These are phyloP conservation scores for Alternaria triticimaculans DNA, from an alignment of 2,329 filamentous ascomycete species.

Conservation along the genomic window DNA sequence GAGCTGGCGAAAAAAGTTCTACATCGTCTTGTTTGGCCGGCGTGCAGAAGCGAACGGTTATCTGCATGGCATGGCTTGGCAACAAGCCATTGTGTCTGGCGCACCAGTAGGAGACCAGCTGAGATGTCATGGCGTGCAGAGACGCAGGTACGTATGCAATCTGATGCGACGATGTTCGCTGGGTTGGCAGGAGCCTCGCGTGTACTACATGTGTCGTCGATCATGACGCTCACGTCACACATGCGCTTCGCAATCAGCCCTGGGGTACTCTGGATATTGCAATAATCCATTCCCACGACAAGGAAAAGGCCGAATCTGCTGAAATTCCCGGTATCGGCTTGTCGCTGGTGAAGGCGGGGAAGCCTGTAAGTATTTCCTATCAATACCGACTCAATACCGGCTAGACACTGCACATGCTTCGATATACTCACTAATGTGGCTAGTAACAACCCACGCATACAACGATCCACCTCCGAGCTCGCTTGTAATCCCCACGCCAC, in stretches of 20 bases:
- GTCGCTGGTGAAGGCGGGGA: not conserved
- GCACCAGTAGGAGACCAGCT: slow-evolving; percentile 12
- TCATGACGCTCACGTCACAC: slow-evolving; percentile 12
- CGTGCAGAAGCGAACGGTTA: slow-evolving; percentile 38
- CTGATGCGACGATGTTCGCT: slow-evolving; percentile 5
- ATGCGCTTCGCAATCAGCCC: slow-evolving; percentile 2
- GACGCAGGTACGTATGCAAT: slow-evolving; percentile 8
- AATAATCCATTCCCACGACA: not conserved
- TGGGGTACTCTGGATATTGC: not conserved
- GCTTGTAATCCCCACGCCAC: not conserved
- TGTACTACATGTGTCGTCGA: slow-evolving; percentile 10
- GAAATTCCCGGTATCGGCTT: not conserved
- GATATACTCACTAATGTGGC: not conserved
- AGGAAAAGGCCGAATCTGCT: not conserved
- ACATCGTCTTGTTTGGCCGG: slow-evolving; percentile 37
- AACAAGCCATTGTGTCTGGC: slow-evolving; percentile 7
- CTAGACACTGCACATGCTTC: not conserved
- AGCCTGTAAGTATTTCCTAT: slow-evolving; percentile 1
- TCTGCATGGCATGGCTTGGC: slow-evolving; percentile 35
- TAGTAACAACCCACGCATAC: not conserved
- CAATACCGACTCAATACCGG: not conserved
- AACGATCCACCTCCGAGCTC: not conserved
- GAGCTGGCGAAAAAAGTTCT: slow-evolving; percentile 33
- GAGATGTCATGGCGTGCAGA: slow-evolving; percentile 15
- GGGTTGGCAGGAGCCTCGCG: slow-evolving; percentile 3